Evolutionary conservation across 148 eudicot species (phyloP), one percentile per base, ranked within the genome.

Genomic region (Salicornia ramosissima): DNA sequence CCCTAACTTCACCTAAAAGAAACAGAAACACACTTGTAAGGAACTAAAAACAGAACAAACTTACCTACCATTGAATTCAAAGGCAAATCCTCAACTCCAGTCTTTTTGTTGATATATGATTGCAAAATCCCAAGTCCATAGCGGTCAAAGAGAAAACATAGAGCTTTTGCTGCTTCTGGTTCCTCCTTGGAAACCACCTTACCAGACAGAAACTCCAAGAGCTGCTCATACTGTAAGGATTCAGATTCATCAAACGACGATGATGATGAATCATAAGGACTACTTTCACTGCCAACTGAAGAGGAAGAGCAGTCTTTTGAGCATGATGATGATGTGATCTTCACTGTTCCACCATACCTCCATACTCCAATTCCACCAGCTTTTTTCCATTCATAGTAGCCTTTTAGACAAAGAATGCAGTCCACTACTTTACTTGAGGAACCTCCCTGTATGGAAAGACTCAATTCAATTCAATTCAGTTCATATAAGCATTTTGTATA

Each of bases 31-130:
- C 5, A 36, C 4, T 3, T 36, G 40, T 36, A 36, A 3, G 40
- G 4, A 51, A 51, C 25, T 21, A 51, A 22, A 21, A 11, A 4
- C 0, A 4, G 25, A 26, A 34, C 5, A 36, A 56, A 52, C 97
- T 87, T 88, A 92, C 97, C 97, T 86, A 93, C 98, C 98, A 81
- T 93, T 86, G 90, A 72, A 86, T 89, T 93, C 77, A 90, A 78
- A 79, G 90, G 86, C 29, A 80, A 72, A 55, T 81, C 90, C 67
- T 83, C 90, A 60, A 67, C 39, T 65, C 76, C 89, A 74, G 71
- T 77, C 52, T 70, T 81, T 64, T 86, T 90, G 28, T 65, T 79
- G 67, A 88, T 82, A 74, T 83, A 93, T 34, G 90, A 86, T 71
- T 86, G 88, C 54, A 93, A 73, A 42, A 90, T 82, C 33, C 81